A percentile compares a stretch with the other conserved stretches of the same genome.
These are phyloP conservation scores for Nectriaceae sp. DNA, from an alignment of 2,329 filamentous ascomycete species.

Conservation along the genomic window DNA sequence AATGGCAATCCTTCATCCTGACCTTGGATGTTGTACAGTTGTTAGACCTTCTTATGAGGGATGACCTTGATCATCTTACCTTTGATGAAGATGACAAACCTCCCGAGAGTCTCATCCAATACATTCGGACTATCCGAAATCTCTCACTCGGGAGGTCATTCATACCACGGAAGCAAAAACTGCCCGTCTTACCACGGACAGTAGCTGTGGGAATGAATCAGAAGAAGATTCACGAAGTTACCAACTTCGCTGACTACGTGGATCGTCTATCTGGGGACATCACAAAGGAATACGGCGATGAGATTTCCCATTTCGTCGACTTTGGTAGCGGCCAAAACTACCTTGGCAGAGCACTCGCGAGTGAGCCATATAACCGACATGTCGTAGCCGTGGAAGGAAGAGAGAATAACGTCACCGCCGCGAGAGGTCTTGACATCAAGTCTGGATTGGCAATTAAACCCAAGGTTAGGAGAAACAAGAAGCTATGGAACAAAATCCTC, in stretches of 20 bases:
- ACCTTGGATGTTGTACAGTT: conserved; percentile 71
- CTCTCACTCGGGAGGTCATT: conserved; percentile 69
- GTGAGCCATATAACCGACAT: conserved; percentile 79
- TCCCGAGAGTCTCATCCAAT: conserved; percentile 65
- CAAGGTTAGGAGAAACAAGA: conserved; percentile 79
- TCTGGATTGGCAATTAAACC: conserved; percentile 76
- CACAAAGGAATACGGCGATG: conserved; percentile 53
- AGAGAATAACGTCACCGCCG: conserved; percentile 82
- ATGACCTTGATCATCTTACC: conserved; percentile 59
- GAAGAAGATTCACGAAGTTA: conserved; percentile 94
- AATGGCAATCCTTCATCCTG: conserved; percentile 82
- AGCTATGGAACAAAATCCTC: conserved; percentile 63
- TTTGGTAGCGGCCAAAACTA: conserved; percentile 98
- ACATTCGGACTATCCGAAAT: conserved; percentile 70
- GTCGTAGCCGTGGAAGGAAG: conserved; percentile 90
- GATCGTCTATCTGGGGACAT: conserved; percentile 62
- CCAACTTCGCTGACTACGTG: conserved; percentile 86
- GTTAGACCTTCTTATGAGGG: conserved; percentile 77
- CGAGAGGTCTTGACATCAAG: conserved; percentile 79
- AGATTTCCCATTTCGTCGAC: conserved; percentile 86
- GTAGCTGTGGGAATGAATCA: conserved; percentile 90
- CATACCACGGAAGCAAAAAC: conserved; percentile 41
- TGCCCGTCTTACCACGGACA: conserved; percentile 64
- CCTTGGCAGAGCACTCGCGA: conserved; percentile 83
- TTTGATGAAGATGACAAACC: conserved; percentile 35